Conservation (phyloP, 192 early-diverging fungal species). For the Gonapodya prolifera region DNA sequence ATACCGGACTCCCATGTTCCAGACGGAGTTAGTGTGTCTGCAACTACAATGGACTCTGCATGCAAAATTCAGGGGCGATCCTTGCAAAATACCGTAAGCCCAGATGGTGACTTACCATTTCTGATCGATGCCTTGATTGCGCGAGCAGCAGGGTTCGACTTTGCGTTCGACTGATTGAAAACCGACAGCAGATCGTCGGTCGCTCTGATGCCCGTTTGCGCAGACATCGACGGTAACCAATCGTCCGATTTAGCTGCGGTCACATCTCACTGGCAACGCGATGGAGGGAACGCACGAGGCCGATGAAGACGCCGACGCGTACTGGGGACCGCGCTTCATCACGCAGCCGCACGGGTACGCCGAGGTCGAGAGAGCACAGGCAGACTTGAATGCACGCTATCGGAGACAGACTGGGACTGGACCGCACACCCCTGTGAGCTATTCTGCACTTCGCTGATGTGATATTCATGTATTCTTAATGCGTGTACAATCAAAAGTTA, state of each 20-base stretch:
- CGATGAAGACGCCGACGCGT: background rate
- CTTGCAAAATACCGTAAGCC: no score
- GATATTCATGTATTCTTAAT: no score
- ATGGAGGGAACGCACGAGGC: background rate
- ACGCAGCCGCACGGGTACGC: background rate
- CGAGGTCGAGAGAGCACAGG: background rate
- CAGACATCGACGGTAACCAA: no score
- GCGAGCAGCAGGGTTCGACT: background rate
- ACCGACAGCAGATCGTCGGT: background rate
- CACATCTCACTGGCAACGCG: background rate
- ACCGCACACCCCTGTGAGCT: no score
- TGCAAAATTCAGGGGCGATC: no score
- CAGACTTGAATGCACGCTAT: background rate
- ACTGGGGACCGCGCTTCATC: background rate
- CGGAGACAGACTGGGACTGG: background rate
- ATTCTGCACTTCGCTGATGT: no score
- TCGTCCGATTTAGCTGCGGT: no score
- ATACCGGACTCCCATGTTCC: background rate
- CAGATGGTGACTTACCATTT: background rate
- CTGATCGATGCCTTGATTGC: background rate
- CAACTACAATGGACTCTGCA: background rate
- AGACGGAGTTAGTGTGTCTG: background rate
- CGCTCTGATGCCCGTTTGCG: slow-evolving; percentile 2
- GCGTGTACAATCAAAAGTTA: no score
- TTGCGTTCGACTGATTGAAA: background rate